A percentile compares a stretch with the other conserved stretches of the same genome.
Evolutionary conservation across 148 eudicot species (phyloP).

Genomic region (Agrostemma githago): DNA sequence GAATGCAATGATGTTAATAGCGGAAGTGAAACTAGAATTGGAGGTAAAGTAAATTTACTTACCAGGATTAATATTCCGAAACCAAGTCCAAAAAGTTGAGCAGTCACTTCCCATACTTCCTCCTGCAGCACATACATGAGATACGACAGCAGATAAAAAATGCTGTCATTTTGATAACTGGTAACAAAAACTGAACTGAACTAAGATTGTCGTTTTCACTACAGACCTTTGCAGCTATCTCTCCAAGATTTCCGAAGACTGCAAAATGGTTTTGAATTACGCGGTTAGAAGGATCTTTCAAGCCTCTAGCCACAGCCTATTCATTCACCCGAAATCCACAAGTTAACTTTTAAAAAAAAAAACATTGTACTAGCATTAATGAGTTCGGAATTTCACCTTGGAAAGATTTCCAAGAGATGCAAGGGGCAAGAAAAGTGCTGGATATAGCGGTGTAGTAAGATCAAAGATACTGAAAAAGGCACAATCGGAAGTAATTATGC

Average conservation of each 20-base stretch:
- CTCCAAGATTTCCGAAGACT: constrained; percentile 81
- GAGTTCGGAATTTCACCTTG: constrained; percentile 43
- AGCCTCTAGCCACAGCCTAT: constrained; percentile 95
- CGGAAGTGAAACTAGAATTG: background rate
- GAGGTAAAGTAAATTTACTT: constrained; percentile 30
- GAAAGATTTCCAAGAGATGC: constrained; percentile 99
- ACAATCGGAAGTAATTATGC: constrained; percentile 2
- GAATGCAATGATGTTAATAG: background rate
- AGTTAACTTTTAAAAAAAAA: background rate
- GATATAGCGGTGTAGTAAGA: constrained; percentile 75
- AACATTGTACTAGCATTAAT: background rate
- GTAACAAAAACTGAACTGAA: too few relatives aligned
- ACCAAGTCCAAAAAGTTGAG: constrained; percentile 89
- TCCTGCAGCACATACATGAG: constrained; percentile 43
- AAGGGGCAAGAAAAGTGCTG: constrained; percentile 73
- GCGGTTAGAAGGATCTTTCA: constrained; percentile 90
- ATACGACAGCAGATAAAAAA: too few relatives aligned
- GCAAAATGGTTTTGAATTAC: constrained; percentile 97
- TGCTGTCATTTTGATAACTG: background rate
- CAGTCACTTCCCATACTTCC: constrained; percentile 98
- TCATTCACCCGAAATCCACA: constrained; percentile 4
- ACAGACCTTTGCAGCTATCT: constrained; percentile 85
- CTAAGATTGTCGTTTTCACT: background rate
- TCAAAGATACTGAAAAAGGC: constrained; percentile 76
- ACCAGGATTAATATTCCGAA: constrained; percentile 83